Conservation (phyloP, 257 asterid species). For the Przewalskia tangutica region DNA sequence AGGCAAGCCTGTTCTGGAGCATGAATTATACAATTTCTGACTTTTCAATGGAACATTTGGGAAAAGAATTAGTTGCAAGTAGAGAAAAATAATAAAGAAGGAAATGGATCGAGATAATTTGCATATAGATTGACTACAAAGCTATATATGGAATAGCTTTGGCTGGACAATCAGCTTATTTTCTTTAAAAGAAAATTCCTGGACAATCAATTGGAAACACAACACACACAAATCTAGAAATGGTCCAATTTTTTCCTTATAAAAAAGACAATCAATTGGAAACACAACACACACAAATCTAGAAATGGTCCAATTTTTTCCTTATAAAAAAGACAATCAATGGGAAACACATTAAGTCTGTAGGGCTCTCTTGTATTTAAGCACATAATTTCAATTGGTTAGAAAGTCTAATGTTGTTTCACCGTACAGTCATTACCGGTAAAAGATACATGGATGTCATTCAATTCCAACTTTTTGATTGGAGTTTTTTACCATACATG, state of each 20-base stretch:
- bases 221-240: no score
- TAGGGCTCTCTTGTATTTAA: background rate
- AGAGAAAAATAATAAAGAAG: background rate
- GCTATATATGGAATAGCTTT: background rate
- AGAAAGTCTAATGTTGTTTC: background rate
- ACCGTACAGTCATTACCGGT: background rate
- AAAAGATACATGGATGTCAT: background rate
- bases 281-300: no score
- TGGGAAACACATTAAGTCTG: background rate
- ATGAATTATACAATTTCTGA: background rate
- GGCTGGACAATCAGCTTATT: background rate
- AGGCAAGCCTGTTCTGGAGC: background rate
- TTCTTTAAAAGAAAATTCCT: background rate
- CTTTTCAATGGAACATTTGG: background rate
- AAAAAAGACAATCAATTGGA: background rate
- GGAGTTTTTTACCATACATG: background rate
- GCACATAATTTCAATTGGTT: background rate
- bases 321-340: constrained; percentile 11
- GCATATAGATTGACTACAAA: background rate
- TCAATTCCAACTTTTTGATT: background rate
- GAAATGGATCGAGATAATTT: background rate
- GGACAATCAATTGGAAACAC: background rate
- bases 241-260: no score
- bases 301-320: no score
- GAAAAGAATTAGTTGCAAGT: background rate